These are phyloP conservation scores for Penicillium malachiteum DNA, from an alignment of 495 filamentous ascomycete species.

Conservation along the genomic window DNA sequence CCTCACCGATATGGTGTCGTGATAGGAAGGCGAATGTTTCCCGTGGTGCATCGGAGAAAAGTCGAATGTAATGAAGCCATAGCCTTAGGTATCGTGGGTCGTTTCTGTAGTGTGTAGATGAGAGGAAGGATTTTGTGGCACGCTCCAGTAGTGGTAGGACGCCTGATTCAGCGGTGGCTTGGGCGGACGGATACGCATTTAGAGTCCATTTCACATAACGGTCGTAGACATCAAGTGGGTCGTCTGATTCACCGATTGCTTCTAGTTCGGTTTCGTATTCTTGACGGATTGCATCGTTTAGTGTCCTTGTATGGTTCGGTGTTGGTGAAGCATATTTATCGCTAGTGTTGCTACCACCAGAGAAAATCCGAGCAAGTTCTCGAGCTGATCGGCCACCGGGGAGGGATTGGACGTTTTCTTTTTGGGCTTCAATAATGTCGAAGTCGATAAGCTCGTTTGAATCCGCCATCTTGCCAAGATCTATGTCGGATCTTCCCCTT, in stretches of 20 bases:
- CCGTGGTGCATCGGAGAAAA: constrained; percentile 88
- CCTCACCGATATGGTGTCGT: constrained; percentile 82
- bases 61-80: constrained; percentile 90
- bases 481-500: not conserved
- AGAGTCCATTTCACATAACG: constrained; percentile 96
- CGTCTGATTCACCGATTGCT: constrained; percentile 79
- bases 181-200: constrained; percentile 90
- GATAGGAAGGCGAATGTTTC: constrained; percentile 91
- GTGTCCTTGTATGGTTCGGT: constrained; percentile 67
- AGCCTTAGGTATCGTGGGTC: constrained; percentile 89
- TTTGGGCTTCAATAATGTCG: constrained; percentile 92
- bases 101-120: constrained; percentile 82
- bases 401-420: constrained; percentile 95
- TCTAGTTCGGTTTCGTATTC: constrained; percentile 85
- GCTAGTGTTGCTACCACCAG: constrained; percentile 49
- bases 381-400: constrained; percentile 88
- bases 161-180: constrained; percentile 85
- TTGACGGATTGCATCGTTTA: constrained; percentile 73
- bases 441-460: constrained; percentile 75
- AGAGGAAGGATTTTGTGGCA: constrained; percentile 86
- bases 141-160: constrained; percentile 88
- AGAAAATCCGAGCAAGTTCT: constrained; percentile 82
- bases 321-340: constrained; percentile 52
- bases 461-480: constrained; percentile 45
- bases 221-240: constrained; percentile 93